Evolutionary conservation across 1,284 basidiomycete species (phyloP).

Genomic region (Xerocomus minutiporus): DNA sequence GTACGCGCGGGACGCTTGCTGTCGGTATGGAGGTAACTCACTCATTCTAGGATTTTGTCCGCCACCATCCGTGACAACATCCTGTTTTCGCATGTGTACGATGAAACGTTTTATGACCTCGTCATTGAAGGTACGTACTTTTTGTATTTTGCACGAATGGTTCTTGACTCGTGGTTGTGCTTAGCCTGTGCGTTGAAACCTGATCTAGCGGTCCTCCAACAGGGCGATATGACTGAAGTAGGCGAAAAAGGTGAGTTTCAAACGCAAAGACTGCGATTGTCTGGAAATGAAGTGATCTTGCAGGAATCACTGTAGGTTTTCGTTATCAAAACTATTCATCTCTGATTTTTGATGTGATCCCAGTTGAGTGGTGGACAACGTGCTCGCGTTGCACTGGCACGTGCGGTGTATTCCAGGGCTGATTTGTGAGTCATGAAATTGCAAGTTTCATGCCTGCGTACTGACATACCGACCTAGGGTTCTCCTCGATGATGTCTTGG

Average conservation of each 20-base stretch:
- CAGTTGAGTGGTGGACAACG: conserved; percentile 57
- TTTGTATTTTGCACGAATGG: not conserved
- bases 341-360: conserved; percentile 5
- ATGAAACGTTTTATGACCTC: conserved; percentile 72
- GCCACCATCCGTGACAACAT: conserved; percentile 86
- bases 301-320: conserved; percentile 30
- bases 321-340: not conserved
- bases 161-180: not conserved
- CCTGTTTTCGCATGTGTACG: conserved; percentile 84
- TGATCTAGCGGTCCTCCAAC: conserved; percentile 71
- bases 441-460: not conserved
- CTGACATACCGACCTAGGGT: conserved; percentile 14
- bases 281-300: conserved; percentile 5
- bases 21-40: not conserved
- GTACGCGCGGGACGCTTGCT: conserved; percentile 36
- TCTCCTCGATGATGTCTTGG: conserved; percentile 39
- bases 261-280: conserved; percentile 34
- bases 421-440: conserved; percentile 36
- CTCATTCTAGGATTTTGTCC: conserved; percentile 63
- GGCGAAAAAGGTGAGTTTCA: conserved; percentile 44
- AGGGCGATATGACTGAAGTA: conserved; percentile 74
- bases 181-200: conserved; percentile 80
- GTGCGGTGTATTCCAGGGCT: conserved; percentile 48
- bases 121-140: conserved; percentile 61
- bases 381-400: conserved; percentile 55